Conservation (phyloP, 2,329 filamentous ascomycete species). For the Fusarium sp. region DNA sequence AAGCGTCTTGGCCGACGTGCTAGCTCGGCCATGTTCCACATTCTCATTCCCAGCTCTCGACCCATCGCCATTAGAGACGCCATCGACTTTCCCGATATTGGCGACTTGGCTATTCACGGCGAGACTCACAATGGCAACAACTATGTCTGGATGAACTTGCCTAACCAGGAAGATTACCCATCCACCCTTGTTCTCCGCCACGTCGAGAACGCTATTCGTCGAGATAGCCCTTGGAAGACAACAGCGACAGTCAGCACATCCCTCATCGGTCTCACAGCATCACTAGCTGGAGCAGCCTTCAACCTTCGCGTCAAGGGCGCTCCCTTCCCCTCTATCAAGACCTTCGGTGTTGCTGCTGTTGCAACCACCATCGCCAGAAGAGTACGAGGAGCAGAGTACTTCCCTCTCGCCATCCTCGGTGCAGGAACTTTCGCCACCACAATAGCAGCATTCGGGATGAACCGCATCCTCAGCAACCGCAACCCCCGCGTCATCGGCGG, state of each 20-base stretch:
- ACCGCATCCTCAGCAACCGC: slow-evolving; percentile 24
- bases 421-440: slow-evolving; percentile 22
- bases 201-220: slow-evolving; percentile 22
- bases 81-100: slow-evolving; percentile 33
- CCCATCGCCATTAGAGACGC: slow-evolving; percentile 27
- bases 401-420: slow-evolving; percentile 27
- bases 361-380: slow-evolving; percentile 14
- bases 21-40: slow-evolving; percentile 29
- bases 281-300: slow-evolving; percentile 24
- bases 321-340: slow-evolving; percentile 22
- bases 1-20: slow-evolving; percentile 30
- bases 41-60: slow-evolving; percentile 31
- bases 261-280: slow-evolving; percentile 26
- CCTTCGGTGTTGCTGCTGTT: slow-evolving; percentile 6
- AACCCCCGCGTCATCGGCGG: slow-evolving; percentile 26
- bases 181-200: slow-evolving; percentile 19
- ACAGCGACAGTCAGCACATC: slow-evolving; percentile 31
- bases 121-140: slow-evolving; percentile 29
- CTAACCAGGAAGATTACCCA: slow-evolving; percentile 22
- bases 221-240: slow-evolving; percentile 34
- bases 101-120: slow-evolving; percentile 23
- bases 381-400: slow-evolving; percentile 23
- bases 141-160: slow-evolving; percentile 34
- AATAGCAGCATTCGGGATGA: slow-evolving; percentile 25
- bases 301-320: slow-evolving; percentile 26